Evolutionary conservation across 2,329 filamentous ascomycete genomes (phyloP), one percentile per base, ranked within the genome.

Genomic region (Hortaea werneckii): DNA sequence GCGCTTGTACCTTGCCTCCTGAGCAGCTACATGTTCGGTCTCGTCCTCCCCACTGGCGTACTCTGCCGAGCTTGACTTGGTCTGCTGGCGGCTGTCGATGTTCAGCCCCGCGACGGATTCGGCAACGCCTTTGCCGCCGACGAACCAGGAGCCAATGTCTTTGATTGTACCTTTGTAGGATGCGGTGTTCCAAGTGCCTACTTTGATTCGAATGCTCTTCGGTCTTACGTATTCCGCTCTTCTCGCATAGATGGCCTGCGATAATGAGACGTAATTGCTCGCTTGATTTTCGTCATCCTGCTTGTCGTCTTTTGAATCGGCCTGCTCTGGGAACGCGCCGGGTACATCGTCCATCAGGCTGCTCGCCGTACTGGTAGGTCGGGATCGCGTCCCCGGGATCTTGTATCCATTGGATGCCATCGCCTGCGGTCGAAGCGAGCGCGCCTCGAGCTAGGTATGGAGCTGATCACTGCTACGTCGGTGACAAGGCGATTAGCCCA

Each of bases 161-260:
- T 87, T 85, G 64, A 95, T 88, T 0, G 87, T 88, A 26, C 85
- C 87, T 9, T 85, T 80, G 53, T 85, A 82, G 1, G 83, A 82
- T 4, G 88, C 92, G 11, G 95, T 87, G 66, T 98, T 98, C 92
- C 92, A 98, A 0, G 86, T 84, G 37, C 90, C 92, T 43, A 98
- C 76, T 67, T 95, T 95, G 65, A 98, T 78, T 53, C 82, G 82
- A 55, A 95, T 79, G 42, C 77, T 77, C 62, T 82, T 82, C 38
- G 81, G 78, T 34, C 81, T 78, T 26, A 84, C 83, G 63, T 89
- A 98, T 64, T 96, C 89, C 41, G 77, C 69, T 58, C 82, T 78
- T 44, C 92, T 78, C 35, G 84, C 80, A 60, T 83, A 78, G 35
- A 96, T 65, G 2, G 74, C 76, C 44, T 77, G 73, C 2, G 73